Evolutionary conservation across 1,139 yeast species (phyloP).

Genomic region (Zygosaccharomyces pseudobailii): DNA sequence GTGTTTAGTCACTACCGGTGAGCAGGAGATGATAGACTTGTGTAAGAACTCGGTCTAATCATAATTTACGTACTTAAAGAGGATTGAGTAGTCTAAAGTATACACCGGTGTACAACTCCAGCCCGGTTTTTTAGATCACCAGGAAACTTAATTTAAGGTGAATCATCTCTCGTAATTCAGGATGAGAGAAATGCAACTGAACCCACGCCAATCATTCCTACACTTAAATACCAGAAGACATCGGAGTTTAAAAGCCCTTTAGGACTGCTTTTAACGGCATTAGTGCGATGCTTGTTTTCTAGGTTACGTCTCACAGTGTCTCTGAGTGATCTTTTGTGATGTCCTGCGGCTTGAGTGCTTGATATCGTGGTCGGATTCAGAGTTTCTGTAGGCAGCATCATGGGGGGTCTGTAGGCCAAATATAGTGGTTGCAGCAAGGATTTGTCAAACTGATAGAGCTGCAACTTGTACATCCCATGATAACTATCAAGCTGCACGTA

Average conservation of each 20-base stretch:
- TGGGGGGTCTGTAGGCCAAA: slow-evolving; percentile 87
- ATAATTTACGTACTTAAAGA: slow-evolving; percentile 2
- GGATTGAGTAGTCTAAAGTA: background rate
- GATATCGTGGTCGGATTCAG: slow-evolving; percentile 69
- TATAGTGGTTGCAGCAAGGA: slow-evolving; percentile 79
- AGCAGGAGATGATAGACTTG: background rate
- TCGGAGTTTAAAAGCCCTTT: slow-evolving; percentile 18
- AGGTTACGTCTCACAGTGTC: slow-evolving; percentile 59
- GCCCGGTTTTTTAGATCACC: slow-evolving; percentile 2
- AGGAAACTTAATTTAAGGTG: background rate
- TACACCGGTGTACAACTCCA: slow-evolving; percentile 4
- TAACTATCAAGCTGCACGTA: slow-evolving; percentile 64
- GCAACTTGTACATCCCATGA: slow-evolving; percentile 75
- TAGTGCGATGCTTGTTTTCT: slow-evolving; percentile 76
- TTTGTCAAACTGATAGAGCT: slow-evolving; percentile 78
- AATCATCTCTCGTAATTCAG: background rate
- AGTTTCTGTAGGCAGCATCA: slow-evolving; percentile 91
- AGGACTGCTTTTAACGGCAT: slow-evolving; percentile 41
- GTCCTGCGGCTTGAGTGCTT: slow-evolving; percentile 23
- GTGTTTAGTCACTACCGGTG: background rate
- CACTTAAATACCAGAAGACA: slow-evolving; percentile 28
- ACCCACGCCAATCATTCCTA: slow-evolving; percentile 28
- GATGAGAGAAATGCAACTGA: slow-evolving; percentile 25
- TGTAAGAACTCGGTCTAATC: background rate
- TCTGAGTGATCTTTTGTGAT: slow-evolving; percentile 37